Evolutionary conservation across 108 stramenopile species (phyloP).

Genomic region (Asterionellopsis glacialis): DNA sequence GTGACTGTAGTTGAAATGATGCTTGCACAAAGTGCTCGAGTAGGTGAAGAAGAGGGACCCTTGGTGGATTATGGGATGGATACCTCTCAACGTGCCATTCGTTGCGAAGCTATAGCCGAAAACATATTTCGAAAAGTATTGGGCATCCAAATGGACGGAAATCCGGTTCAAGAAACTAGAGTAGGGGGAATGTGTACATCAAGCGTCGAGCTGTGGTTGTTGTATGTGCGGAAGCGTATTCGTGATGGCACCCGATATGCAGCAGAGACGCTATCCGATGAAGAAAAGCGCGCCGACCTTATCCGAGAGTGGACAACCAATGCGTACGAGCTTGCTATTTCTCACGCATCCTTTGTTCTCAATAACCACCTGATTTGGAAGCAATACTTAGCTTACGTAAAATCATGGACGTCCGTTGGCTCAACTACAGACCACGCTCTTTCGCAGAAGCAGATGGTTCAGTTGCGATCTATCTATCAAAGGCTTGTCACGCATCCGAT

Average conservation of each 20-base stretch:
- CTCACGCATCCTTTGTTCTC: slow-evolving; percentile 44
- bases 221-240: slow-evolving; percentile 52
- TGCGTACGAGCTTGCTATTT: slow-evolving; percentile 74
- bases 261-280: not conserved
- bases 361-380: slow-evolving; percentile 80
- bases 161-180: slow-evolving; percentile 18
- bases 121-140: slow-evolving; percentile 42
- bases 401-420: slow-evolving; percentile 25
- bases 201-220: slow-evolving; percentile 67
- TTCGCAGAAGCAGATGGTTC: slow-evolving; percentile 56
- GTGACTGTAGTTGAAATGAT: slow-evolving; percentile 57
- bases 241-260: slow-evolving; percentile 50
- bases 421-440: slow-evolving; percentile 22
- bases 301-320: slow-evolving; percentile 36
- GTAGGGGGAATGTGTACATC: slow-evolving; percentile 54
- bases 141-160: slow-evolving; percentile 54
- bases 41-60: slow-evolving; percentile 45
- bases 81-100: slow-evolving; percentile 17
- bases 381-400: slow-evolving; percentile 60
- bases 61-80: slow-evolving; percentile 20
- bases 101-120: slow-evolving; percentile 55
- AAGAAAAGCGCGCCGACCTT: slow-evolving; percentile 17
- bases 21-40: slow-evolving; percentile 43
- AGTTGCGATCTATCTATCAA: slow-evolving; percentile 70
- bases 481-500: slow-evolving; percentile 75